Base-by-base conservation (phyloP, 306 rosid species). In the Sphenostylis stenocarpa region DNA sequence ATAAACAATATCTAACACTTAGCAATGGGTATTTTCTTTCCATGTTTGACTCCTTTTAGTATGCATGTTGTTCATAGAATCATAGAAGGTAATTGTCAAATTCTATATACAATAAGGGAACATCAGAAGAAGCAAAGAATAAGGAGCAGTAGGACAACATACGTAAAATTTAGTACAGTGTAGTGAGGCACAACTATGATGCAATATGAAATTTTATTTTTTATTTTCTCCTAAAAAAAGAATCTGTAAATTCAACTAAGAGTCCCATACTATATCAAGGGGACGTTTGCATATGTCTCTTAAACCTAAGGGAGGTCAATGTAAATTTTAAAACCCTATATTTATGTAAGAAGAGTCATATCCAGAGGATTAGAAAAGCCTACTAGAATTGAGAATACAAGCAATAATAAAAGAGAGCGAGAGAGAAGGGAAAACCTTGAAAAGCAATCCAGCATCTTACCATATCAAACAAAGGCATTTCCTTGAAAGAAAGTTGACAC, bases 21-120 rank as follows among this genome's bases (percentile, higher is more conserved):
- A n/a, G 55, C 70, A 29, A 52, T 7, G 33, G 29, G 48, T 36
- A 70, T 38, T 62, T 71, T 70, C 29, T 62, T 26, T 71, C 47
- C 78, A 71, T 33, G 45, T 58, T 45, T 33, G 9, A 23, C 29
- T 0, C 70, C 16, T 34, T 1, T n/a, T n/a, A n/a, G 72, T 14
- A 28, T 39, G 58, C 24, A n/a, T 38, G 38, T 43, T 36, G 41
- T 36, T 11, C 53, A n/a, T 15, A 21, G 60, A 72, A 63, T 29
- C 36, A 56, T 24, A 45, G 29, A 31, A 7, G 31, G 11, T 19
- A 63, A 39, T 51, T 49, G 61, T 33, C 58, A 73, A 73, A 58
- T 41, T 36, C 11, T 36, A 17, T 17, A 43, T 48, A n/a, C 14
- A 19, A 34, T 26, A 36, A 62, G 4, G 4, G 3, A 70, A 71